Evolutionary conservation across 257 asterid species (phyloP).

Genomic region (Nicotiana undulata): DNA sequence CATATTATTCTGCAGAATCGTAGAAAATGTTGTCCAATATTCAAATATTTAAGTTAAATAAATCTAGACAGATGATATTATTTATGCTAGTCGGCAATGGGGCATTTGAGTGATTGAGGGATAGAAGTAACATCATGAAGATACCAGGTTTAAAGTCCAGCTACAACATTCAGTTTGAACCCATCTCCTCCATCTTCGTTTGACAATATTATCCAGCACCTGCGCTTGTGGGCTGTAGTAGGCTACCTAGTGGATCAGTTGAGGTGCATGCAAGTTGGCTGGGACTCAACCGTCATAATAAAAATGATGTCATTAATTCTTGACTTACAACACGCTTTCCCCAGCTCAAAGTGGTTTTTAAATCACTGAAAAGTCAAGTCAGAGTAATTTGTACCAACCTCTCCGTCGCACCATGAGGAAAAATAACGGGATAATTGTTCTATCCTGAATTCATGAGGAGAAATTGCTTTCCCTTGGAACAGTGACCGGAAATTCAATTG

Average conservation of each 20-base stretch:
- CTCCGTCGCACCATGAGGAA: too few species aligned
- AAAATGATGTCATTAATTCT: too few species aligned
- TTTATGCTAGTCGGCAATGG: neutral
- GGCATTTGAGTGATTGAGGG: neutral
- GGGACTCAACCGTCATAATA: too few species aligned
- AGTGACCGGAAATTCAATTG: neutral
- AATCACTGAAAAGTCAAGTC: too few species aligned
- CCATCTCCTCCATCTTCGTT: neutral
- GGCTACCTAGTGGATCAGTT: neutral
- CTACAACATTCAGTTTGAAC: neutral
- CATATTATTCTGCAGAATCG: neutral
- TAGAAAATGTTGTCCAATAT: neutral
- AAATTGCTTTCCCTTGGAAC: neutral
- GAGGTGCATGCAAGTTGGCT: neutral
- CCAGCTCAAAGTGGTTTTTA: too few species aligned
- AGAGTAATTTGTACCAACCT: too few species aligned
- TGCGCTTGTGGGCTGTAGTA: neutral
- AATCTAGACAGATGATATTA: neutral
- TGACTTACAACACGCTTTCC: too few species aligned
- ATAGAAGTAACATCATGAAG: neutral
- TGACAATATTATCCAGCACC: neutral
- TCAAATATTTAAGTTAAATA: neutral
- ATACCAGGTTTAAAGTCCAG: neutral
- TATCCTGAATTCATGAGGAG: neutral
- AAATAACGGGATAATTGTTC: neutral